Percentiles rank a stretch among this genome's conserved stretches.
These are phyloP conservation scores for Schizosaccharomyces pombe DNA, from an alignment of 805 yeast species.

Conservation along the genomic window DNA sequence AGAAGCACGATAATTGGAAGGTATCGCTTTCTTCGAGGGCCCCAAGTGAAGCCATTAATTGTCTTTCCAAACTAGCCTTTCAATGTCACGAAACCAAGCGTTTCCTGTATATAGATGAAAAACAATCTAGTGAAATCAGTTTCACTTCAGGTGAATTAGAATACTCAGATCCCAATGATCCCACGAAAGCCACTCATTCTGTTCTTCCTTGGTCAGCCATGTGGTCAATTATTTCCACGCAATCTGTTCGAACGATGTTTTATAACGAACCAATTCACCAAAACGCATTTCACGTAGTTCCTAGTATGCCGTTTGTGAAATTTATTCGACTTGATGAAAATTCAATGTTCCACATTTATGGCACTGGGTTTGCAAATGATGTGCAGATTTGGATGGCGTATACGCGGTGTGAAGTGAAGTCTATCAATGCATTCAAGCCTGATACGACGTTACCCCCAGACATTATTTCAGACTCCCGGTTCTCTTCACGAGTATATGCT, in stretches of 20 bases:
- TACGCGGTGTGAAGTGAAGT: not conserved
- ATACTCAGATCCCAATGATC: not conserved
- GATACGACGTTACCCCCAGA: not conserved
- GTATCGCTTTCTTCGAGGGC: not conserved
- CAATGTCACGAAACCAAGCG: not conserved
- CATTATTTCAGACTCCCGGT: not conserved
- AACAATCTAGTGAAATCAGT: not conserved
- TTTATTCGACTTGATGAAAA: not conserved
- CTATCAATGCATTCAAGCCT: not conserved
- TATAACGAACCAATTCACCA: not conserved
- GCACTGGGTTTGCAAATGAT: not conserved
- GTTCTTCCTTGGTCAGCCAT: constrained; percentile 1
- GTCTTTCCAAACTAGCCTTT: not conserved
- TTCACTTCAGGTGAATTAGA: not conserved
- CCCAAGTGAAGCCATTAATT: not conserved
- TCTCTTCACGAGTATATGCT: not conserved
- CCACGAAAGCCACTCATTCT: not conserved
- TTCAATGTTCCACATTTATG: not conserved
- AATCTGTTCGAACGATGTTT: not conserved
- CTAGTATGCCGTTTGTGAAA: not conserved
- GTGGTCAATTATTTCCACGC: constrained; percentile 1
- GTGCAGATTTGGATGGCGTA: not conserved
- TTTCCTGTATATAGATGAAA: not conserved
- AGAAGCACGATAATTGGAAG: not conserved
- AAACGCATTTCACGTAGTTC: not conserved